A percentile compares a stretch with the other conserved stretches of the same genome.
These are phyloP conservation scores for Kalaharituber pfeilii DNA, from an alignment of 2,329 filamentous ascomycete species.

Conservation along the genomic window DNA sequence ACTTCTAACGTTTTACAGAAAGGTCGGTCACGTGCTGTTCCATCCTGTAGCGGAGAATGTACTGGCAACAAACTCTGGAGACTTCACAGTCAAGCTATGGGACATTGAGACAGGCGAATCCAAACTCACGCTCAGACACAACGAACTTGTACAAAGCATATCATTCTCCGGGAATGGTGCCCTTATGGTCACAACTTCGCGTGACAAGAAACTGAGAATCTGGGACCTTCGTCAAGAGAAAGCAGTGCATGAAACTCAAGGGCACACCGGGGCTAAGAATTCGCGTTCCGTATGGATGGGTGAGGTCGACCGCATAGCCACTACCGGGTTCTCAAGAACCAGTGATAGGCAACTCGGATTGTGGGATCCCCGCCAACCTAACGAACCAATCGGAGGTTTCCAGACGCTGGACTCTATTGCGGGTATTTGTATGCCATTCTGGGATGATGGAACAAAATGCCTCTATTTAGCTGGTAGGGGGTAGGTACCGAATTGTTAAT, in stretches of 20 bases:
- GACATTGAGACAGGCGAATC: constrained; percentile 66
- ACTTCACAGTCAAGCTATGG: constrained; percentile 92
- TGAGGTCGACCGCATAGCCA: constrained; percentile 73
- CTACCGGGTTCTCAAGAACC: constrained; percentile 95
- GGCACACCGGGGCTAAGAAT: constrained; percentile 90
- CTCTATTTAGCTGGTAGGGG: constrained; percentile 95
- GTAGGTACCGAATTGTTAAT: constrained; percentile 35
- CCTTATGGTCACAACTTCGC: constrained; percentile 75
- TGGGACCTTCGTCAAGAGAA: constrained; percentile 95
- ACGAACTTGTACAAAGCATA: constrained; percentile 83
- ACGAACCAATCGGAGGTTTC: constrained; percentile 77
- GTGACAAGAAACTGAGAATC: constrained; percentile 94
- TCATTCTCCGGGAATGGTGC: constrained; percentile 87
- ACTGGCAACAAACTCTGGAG: constrained; percentile 83
- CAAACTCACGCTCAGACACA: constrained; percentile 62
- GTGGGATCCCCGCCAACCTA: constrained; percentile 73
- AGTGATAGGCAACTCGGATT: constrained; percentile 90
- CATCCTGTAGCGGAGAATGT: constrained; percentile 93
- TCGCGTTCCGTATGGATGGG: constrained; percentile 95
- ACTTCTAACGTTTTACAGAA: constrained; percentile 38
- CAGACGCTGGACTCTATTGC: constrained; percentile 85
- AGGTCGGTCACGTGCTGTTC: constrained; percentile 95
- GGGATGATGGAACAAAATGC: constrained; percentile 92
- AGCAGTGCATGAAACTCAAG: constrained; percentile 64
- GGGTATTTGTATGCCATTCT: constrained; percentile 98